Percentiles rank a stretch among this genome's conserved stretches.
Conservation (phyloP, 257 asterid genomes). For the Ilex asprella region DNA sequence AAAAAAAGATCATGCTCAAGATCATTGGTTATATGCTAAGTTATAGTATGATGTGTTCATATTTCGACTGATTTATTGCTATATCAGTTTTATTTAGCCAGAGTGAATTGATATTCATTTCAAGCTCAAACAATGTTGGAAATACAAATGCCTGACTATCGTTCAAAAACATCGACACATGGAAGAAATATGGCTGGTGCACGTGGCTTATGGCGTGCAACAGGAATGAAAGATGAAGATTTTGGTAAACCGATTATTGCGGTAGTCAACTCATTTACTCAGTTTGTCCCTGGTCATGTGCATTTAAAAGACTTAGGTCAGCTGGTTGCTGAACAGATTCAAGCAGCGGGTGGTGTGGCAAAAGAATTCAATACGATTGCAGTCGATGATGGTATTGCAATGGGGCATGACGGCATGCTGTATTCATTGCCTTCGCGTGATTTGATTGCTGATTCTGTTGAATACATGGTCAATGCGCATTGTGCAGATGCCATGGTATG, state of each 20-base stretch:
- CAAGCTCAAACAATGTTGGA: too few species aligned
- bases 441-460: neutral
- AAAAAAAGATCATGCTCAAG: too few species aligned
- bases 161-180: neutral
- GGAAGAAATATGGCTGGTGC: neutral
- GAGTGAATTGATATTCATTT: too few species aligned
- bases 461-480: neutral
- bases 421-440: neutral
- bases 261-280: neutral
- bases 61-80: too few species aligned
- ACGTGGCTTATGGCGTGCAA: neutral
- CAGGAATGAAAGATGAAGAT: neutral
- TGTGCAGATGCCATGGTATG: neutral
- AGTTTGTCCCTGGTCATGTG: neutral
- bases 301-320: neutral
- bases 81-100: too few species aligned
- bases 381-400: neutral
- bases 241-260: neutral
- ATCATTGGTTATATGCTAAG: too few species aligned
- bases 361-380: neutral
- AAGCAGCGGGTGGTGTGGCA: neutral
- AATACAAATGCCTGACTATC: neutral
- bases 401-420: neutral
- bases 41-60: too few species aligned
- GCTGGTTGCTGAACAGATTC: neutral